Conservation (phyloP, 108 stramenopile species). For the Mayamaea pseudoterrestris region DNA sequence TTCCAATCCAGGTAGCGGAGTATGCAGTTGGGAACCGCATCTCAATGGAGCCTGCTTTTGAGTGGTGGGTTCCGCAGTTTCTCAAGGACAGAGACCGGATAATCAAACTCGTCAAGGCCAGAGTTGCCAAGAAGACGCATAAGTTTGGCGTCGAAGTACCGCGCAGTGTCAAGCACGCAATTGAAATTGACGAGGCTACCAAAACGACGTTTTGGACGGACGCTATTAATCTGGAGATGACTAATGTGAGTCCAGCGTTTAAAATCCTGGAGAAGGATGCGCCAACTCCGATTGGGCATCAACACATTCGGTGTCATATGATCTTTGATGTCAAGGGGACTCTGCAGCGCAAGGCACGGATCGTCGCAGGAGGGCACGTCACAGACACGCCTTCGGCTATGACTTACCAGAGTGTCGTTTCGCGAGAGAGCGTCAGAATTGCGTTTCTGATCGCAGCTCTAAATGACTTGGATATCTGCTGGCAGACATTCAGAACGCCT, state of each 20-base stretch:
- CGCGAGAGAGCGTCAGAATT: slow-evolving; percentile 26
- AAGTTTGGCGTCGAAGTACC: slow-evolving; percentile 38
- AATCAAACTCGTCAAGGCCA: slow-evolving; percentile 4
- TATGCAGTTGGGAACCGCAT: slow-evolving; percentile 23
- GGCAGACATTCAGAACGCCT: slow-evolving; percentile 30
- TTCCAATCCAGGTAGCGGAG: slow-evolving; percentile 39
- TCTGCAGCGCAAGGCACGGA: slow-evolving; percentile 6
- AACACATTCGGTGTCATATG: slow-evolving; percentile 17
- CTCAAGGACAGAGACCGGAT: slow-evolving; percentile 16
- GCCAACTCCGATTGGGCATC: slow-evolving; percentile 17
- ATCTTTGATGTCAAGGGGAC: slow-evolving; percentile 15
- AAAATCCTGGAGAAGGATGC: no score
- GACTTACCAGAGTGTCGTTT: slow-evolving; percentile 27
- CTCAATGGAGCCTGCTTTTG: slow-evolving; percentile 27
- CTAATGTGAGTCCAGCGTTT: slow-evolving; percentile 18
- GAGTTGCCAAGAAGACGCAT: slow-evolving; percentile 9
- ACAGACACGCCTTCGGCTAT: slow-evolving; percentile 19
- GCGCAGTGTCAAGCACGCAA: slow-evolving; percentile 15
- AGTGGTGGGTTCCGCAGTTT: slow-evolving; percentile 30
- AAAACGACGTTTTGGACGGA: slow-evolving; percentile 20
- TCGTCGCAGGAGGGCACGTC: slow-evolving; percentile 29
- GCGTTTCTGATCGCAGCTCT: slow-evolving; percentile 15
- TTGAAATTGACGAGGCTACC: slow-evolving; percentile 7
- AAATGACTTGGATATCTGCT: slow-evolving; percentile 4
- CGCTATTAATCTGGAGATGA: slow-evolving; percentile 24